Base-by-base conservation (phyloP, 306 rosid species). In the Vigna mungo region DNA sequence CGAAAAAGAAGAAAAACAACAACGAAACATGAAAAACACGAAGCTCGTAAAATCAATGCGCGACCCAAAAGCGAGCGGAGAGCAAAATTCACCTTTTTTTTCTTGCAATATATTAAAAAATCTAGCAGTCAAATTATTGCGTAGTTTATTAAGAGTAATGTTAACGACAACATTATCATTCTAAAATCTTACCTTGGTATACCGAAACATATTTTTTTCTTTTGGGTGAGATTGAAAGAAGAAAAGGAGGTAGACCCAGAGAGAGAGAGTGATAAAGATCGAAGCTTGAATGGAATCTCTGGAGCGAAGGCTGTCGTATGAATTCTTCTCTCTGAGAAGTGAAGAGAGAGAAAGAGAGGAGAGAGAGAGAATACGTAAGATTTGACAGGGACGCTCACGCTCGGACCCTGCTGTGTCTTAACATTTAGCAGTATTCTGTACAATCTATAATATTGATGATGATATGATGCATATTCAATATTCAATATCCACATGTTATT, bases 341-440 rank as follows among this genome's bases (percentile, higher is more conserved):
- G 43, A 23, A 34, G 72, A 52, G 55, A 76, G 76, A 82, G 76
- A 54, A 3, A 59, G 39, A 59, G 2, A 59, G 11, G 3, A 25
- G 56, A 30, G 32, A 30, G 32, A 30, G 74, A 65, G 85, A 70
- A 84, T 87, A 88, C 89, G 91, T 78, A 61, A 90, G 97, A 95
- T 92, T 95, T 92, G 95, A 92, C 93, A 90, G 93, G 34, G 44
- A 61, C 68, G 68, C 68, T 92, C 97, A 84, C 87, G 85, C 92
- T 86, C 75, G 88, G 88, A 83, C 89, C 84, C 85, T 71, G 52
- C 61, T 66, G 80, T 82, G 87, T 77, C 78, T 81, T 84, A 76
- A 84, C 71, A 81, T 80, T 82, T 75, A 68, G 83, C 75, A 81
- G 60, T 78, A 78, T 79, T 78, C 82, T 64, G 73, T 62, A 62